phyloP scores from a whole-genome alignment of 352 stramenopile species.

The Phytophthora agathidicida region DNA sequence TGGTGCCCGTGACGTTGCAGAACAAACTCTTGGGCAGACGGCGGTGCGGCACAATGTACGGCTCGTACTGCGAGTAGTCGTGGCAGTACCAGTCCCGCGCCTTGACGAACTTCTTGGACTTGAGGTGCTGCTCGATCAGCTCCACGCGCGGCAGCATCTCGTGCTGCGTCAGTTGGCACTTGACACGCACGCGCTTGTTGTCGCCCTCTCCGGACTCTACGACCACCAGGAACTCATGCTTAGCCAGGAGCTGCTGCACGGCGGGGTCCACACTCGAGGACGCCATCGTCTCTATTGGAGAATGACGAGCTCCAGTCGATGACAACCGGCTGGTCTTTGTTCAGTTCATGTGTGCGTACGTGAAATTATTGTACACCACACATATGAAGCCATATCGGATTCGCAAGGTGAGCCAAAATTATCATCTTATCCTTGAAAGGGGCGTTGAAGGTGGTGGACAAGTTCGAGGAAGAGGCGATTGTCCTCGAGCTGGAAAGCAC shows the following conservation, averaged over 20 bases:
- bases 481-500: slow-evolving; percentile 8
- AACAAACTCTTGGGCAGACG: slow-evolving; percentile 83
- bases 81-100: slow-evolving; percentile 88
- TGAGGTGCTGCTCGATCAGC: slow-evolving; percentile 66
- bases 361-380: background rate
- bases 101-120: slow-evolving; percentile 85
- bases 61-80: slow-evolving; percentile 92
- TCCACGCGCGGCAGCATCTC: slow-evolving; percentile 75
- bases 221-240: slow-evolving; percentile 63
- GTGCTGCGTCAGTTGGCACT: slow-evolving; percentile 78
- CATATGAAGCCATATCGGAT: slow-evolving; percentile 27
- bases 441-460: background rate
- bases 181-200: slow-evolving; percentile 58
- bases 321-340: slow-evolving; percentile 1
- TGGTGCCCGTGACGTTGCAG: slow-evolving; percentile 86
- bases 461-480: slow-evolving; percentile 19
- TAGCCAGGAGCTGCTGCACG: slow-evolving; percentile 49
- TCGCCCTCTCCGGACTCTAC: slow-evolving; percentile 54
- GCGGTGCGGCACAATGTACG: slow-evolving; percentile 90
- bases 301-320: slow-evolving; percentile 34
- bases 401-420: slow-evolving; percentile 40
- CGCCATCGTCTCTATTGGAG: slow-evolving; percentile 8
- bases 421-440: slow-evolving; percentile 11
- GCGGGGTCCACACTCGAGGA: slow-evolving; percentile 31
- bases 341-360: background rate